These are phyloP conservation scores for Guyanaporus albipodus DNA, from an alignment of 768 basidiomycete species.

Conservation along the genomic window DNA sequence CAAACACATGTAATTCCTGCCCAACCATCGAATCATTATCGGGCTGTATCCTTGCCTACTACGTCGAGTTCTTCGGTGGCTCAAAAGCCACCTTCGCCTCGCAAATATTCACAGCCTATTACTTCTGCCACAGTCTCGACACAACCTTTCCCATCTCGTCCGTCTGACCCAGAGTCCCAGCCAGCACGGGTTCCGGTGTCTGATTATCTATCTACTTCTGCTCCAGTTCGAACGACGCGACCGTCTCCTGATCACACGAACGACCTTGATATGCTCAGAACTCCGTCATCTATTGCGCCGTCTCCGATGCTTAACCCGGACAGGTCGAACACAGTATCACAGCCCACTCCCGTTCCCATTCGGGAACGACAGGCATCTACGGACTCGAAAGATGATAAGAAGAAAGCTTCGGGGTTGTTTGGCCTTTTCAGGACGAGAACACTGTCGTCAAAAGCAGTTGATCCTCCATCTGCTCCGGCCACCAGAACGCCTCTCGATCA, in stretches of 20 bases:
- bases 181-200: conserved; percentile 26
- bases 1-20: conserved; percentile 20
- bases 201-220: conserved; percentile 31
- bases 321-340: conserved; percentile 1
- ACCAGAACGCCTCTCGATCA: conserved; percentile 21
- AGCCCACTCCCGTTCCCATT: conserved; percentile 12
- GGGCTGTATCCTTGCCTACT: conserved; percentile 35
- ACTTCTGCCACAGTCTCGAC: conserved; percentile 21
- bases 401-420: conserved; percentile 32
- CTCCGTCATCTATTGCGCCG: conserved; percentile 61
- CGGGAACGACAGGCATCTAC: conserved; percentile 26
- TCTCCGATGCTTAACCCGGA: conserved; percentile 42
- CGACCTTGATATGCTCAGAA: conserved; percentile 53
- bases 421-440: conserved; percentile 31
- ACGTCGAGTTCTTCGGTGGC: conserved; percentile 13
- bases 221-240: conserved; percentile 25
- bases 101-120: conserved; percentile 28
- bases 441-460: conserved; percentile 27
- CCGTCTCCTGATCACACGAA: conserved; percentile 32
- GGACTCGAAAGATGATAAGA: conserved; percentile 33
- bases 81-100: conserved; percentile 28
- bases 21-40: conserved; percentile 31
- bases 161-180: conserved; percentile 17
- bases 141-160: conserved; percentile 29
- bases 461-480: conserved; percentile 22